Percentiles rank a stretch among this genome's conserved stretches.
Evolutionary conservation across 352 stramenopile genomes (phyloP).

Genomic region (Pythium aristosporum): DNA sequence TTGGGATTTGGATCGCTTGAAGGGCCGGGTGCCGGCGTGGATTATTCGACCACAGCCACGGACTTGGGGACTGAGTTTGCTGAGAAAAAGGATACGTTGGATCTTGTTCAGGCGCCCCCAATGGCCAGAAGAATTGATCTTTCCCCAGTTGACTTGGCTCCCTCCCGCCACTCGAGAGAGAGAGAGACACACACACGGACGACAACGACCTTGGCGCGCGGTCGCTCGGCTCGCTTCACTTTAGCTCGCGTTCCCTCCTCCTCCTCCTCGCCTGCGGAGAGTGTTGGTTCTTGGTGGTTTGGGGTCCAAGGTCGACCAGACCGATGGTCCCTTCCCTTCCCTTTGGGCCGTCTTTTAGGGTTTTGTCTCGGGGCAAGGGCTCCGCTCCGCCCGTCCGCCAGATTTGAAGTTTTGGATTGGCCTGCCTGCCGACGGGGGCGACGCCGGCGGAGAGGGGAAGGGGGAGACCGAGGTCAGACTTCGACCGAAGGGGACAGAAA

Average conservation of each 20-base stretch:
- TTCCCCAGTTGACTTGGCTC: conserved; percentile 2
- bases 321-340: conserved; percentile 20
- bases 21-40: not conserved
- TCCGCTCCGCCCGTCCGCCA: conserved; percentile 18
- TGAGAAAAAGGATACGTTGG: conserved; percentile 7
- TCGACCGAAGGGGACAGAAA: conserved; percentile 17
- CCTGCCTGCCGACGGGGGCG: not conserved
- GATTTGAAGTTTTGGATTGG: conserved; percentile 36
- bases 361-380: conserved; percentile 18
- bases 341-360: conserved; percentile 18
- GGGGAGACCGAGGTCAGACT: conserved; percentile 6
- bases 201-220: conserved; percentile 15
- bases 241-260: conserved; percentile 26
- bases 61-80: not conserved
- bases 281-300: conserved; percentile 32
- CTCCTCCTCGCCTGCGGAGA: conserved; percentile 11
- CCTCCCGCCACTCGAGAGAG: conserved; percentile 20
- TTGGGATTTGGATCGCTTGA: not conserved
- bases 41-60: not conserved
- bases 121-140: conserved; percentile 13
- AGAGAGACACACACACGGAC: conserved; percentile 21
- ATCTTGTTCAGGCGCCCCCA: conserved; percentile 1
- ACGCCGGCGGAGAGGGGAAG: conserved; percentile 14
- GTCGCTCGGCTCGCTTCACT: conserved; percentile 20
- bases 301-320: conserved; percentile 15